Base-by-base conservation (phyloP, 306 rosid genomes). In the Cicer judaicum region DNA sequence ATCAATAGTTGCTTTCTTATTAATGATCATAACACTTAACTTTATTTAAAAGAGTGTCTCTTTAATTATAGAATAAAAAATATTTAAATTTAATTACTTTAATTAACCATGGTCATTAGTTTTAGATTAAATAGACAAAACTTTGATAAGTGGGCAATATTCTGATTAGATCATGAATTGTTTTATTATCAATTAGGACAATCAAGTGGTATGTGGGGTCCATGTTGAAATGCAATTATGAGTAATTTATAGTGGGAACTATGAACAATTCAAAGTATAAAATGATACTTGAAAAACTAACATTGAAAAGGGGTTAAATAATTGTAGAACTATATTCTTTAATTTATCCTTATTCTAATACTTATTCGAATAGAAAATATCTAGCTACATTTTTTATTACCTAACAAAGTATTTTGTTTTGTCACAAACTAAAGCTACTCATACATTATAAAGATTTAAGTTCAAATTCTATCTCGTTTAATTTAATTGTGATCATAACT, bases 151-250 rank as follows among this genome's bases (percentile, higher is more conserved):
- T 70, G 63, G 42, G 7, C 43, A 62, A 43, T 49, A 63, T 64
- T 74, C 34, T 24, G 7, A 64, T 63, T 12, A 47, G 12, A 18
- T 19, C 39, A 57, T 5, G 40, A 1, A 18, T 75, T 53, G 46
- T 36, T 61, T 29, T 29, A 29, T 29, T 15, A 46, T 24, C 12
- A 56, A 43, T 80, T 21, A 38, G 5, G 69, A 53, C 40, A 68
- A 64, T 15, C 50, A 55, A 64, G 77, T 77, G 85, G 77, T 68
- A 46, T 42, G 82, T 68, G 74, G 88, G 86, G 83, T 49, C 79
- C 80, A 60, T 2, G 6, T 59, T 66, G 14, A 43, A 50, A 61
- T 42, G 5, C 75, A 64, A 77, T 80, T 78, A 80, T 80, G 73
- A 81, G 73, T 52, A 15, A 56, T 39, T 2, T 18, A 0, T 40